Percentiles rank a stretch among this genome's conserved stretches.
Evolutionary conservation across 305 asterid species (phyloP).

Genomic region (Lippia alba): DNA sequence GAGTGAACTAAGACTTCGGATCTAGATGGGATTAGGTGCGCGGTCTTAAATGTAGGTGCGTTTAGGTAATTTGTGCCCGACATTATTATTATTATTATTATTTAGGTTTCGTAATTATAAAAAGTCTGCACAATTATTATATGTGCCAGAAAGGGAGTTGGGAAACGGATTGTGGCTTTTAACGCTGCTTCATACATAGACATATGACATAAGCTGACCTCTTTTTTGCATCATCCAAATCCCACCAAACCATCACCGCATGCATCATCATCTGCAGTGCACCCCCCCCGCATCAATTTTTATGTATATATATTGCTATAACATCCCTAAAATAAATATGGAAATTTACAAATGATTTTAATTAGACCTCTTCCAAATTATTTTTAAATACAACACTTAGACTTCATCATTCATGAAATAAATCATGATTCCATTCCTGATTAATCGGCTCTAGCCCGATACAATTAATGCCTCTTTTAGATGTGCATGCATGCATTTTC

Average conservation of each 20-base stretch:
- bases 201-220: conserved; percentile 30
- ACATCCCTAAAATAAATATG: too few relatives aligned
- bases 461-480: too few relatives aligned
- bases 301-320: too few relatives aligned
- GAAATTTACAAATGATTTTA: too few relatives aligned
- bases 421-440: too few relatives aligned
- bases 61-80: not conserved
- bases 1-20: too few relatives aligned
- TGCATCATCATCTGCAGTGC: conserved; percentile 4
- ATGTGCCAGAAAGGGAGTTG: conserved; percentile 36
- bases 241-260: conserved; percentile 29
- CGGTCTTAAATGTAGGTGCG: not conserved
- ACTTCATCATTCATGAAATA: too few relatives aligned
- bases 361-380: too few relatives aligned
- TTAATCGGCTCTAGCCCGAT: too few relatives aligned
- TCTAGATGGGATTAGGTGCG: not conserved
- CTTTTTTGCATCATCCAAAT: conserved; percentile 37
- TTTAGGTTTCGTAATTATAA: not conserved
- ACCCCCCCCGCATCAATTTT: too few relatives aligned
- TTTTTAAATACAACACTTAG: too few relatives aligned
- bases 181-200: not conserved
- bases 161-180: conserved; percentile 23
- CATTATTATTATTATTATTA: not conserved
- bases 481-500: too few relatives aligned
- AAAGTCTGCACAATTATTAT: conserved; percentile 3